A percentile compares a stretch with the other conserved stretches of the same genome.
Evolutionary conservation across 768 basidiomycete genomes (phyloP).

Genomic region (Tulasnella sp.): DNA sequence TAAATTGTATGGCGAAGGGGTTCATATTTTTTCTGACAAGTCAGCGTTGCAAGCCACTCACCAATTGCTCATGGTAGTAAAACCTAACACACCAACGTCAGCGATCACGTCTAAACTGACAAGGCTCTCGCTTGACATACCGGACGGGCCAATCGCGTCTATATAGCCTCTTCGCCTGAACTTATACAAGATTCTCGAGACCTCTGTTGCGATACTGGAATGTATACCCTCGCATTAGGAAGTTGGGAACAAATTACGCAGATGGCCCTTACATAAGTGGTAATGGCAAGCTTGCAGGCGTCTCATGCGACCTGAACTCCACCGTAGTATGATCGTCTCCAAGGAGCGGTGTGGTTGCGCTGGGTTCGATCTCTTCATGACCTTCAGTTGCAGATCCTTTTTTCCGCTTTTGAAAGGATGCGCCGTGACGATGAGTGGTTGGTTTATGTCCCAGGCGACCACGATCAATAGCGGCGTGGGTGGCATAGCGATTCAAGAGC

Average conservation of each 20-base stretch:
- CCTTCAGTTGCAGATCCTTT: not conserved
- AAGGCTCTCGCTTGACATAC: slow-evolving; percentile 44
- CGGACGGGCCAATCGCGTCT: slow-evolving; percentile 84
- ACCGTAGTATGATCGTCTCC: slow-evolving; percentile 34
- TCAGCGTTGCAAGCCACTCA: slow-evolving; percentile 27
- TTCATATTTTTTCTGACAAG: not conserved
- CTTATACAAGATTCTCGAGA: slow-evolving; percentile 55
- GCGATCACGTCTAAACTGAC: not conserved
- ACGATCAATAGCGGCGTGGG: slow-evolving; percentile 4
- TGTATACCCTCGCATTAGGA: too few relatives aligned
- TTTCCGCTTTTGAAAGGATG: not conserved
- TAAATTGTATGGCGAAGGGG: slow-evolving; percentile 22
- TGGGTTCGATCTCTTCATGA: not conserved
- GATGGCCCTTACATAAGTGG: slow-evolving; percentile 58
- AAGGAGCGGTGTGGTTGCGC: not conserved
- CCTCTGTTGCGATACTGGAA: slow-evolving; percentile 67
- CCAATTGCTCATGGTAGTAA: slow-evolving; percentile 67
- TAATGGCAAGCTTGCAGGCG: slow-evolving; percentile 52
- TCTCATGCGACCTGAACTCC: slow-evolving; percentile 29
- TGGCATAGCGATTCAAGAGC: not conserved
- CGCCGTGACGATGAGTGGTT: not conserved
- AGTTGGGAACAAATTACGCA: slow-evolving; percentile 22
- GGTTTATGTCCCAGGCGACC: not conserved
- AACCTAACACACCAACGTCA: slow-evolving; percentile 33
- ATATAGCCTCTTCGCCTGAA: slow-evolving; percentile 73